A percentile compares a stretch with the other conserved stretches of the same genome.
These are phyloP conservation scores for Globisporangium apiculatum DNA, from an alignment of 352 stramenopile genomes.

Conservation along the genomic window DNA sequence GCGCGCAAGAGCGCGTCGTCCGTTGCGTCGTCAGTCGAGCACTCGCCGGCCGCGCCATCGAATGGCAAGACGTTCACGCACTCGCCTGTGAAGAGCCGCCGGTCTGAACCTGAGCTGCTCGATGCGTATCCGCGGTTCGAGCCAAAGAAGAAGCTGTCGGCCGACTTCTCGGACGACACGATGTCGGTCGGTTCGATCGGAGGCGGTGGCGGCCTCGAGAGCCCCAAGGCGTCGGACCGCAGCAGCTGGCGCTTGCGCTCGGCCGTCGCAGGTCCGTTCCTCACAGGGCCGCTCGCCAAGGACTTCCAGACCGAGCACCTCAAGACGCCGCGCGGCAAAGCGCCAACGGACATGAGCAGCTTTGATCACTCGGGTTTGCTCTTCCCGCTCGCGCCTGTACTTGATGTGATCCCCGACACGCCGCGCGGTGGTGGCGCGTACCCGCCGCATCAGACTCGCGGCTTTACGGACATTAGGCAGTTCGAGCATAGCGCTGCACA, in stretches of 20 bases:
- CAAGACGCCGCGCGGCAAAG: slow-evolving; percentile 22
- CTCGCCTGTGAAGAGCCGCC: slow-evolving; percentile 10
- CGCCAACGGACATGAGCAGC: slow-evolving; percentile 19
- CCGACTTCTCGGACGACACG: slow-evolving; percentile 25
- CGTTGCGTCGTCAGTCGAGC: slow-evolving; percentile 7
- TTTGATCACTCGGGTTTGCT: slow-evolving; percentile 25
- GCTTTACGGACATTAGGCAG: slow-evolving; percentile 18
- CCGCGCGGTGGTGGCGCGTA: slow-evolving; percentile 9
- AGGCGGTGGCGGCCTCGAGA: slow-evolving; percentile 13
- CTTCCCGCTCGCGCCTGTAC: slow-evolving; percentile 28
- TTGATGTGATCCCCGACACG: slow-evolving; percentile 18
- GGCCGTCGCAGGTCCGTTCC: slow-evolving; percentile 24
- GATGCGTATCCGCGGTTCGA: slow-evolving; percentile 13
- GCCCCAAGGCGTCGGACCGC: slow-evolving; percentile 23
- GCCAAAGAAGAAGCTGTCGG: slow-evolving; percentile 13
- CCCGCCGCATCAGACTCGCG: slow-evolving; percentile 13
- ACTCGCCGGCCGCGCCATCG: slow-evolving; percentile 7
- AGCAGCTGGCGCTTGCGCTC: slow-evolving; percentile 21
- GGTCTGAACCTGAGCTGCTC: slow-evolving; percentile 13
- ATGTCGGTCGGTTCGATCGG: slow-evolving; percentile 24
- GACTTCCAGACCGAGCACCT: slow-evolving; percentile 23
- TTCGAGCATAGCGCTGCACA: slow-evolving; percentile 13
- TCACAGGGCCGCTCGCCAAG: slow-evolving; percentile 29
- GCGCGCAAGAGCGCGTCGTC: slow-evolving; percentile 12
- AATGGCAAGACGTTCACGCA: slow-evolving; percentile 10